These are phyloP conservation scores for Leccinum barrowsii DNA, from an alignment of 768 basidiomycete species.

Conservation along the genomic window DNA sequence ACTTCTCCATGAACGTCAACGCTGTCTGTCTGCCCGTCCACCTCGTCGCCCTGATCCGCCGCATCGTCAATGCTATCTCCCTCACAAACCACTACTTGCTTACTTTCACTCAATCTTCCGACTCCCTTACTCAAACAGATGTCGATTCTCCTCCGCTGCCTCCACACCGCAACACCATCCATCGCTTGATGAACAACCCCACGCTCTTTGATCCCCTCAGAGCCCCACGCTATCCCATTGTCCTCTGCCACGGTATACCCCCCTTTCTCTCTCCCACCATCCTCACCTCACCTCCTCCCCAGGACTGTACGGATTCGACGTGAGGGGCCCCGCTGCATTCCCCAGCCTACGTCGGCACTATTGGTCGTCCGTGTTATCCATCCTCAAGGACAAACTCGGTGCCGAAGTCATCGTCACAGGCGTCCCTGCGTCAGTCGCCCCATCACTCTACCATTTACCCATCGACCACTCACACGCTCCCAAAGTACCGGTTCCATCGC, in stretches of 20 bases:
- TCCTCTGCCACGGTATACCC: conserved; percentile 85
- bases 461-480: not conserved
- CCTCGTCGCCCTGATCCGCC: conserved; percentile 57
- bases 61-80: conserved; percentile 66
- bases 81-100: conserved; percentile 50
- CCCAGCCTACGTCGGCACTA: conserved; percentile 88
- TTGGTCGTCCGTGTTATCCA: conserved; percentile 84
- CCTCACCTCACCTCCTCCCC: conserved; percentile 5
- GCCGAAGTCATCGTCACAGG: conserved; percentile 95
- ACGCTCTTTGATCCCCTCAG: conserved; percentile 74
- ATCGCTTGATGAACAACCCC: conserved; percentile 72
- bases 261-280: not conserved
- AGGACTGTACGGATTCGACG: conserved; percentile 96
- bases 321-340: conserved; percentile 77
- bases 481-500: conserved; percentile 84
- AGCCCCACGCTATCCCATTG: conserved; percentile 83
- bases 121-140: not conserved
- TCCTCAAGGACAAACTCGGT: conserved; percentile 76
- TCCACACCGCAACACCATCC: conserved; percentile 47
- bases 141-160: conserved; percentile 11
- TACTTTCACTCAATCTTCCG: not conserved
- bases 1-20: conserved; percentile 32
- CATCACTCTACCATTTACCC: not conserved
- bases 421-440: conserved; percentile 74
- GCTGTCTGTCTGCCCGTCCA: conserved; percentile 50